A percentile compares a stretch with the other conserved stretches of the same genome.
phyloP scores from a whole-genome alignment of 2,329 filamentous ascomycete genomes.

The Fusarium stilboides region DNA sequence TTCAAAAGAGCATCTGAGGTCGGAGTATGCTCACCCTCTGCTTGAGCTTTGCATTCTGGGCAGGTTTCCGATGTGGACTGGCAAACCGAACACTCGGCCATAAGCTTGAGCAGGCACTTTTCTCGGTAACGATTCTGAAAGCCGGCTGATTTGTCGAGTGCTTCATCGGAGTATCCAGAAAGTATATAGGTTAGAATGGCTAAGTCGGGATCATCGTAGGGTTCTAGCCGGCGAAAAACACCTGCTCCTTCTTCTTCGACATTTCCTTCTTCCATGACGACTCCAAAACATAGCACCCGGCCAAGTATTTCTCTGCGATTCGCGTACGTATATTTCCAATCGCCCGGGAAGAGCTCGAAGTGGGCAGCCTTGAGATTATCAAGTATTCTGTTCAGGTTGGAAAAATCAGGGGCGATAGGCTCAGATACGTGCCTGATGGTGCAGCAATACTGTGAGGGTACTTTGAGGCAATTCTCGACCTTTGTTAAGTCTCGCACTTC shows the following conservation, averaged over 20 bases:
- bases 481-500: constrained; percentile 6
- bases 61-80: constrained; percentile 5
- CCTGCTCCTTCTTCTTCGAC: not conserved
- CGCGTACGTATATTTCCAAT: constrained; percentile 6
- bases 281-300: constrained; percentile 34
- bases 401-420: constrained; percentile 31
- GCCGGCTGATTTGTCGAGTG: not conserved
- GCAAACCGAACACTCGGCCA: too few relatives aligned
- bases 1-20: constrained; percentile 1
- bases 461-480: constrained; percentile 27
- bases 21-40: not conserved
- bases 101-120: constrained; percentile 1
- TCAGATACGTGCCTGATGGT: constrained; percentile 25
- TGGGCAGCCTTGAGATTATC: constrained; percentile 3
- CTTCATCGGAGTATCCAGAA: not conserved
- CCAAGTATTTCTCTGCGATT: constrained; percentile 15
- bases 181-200: constrained; percentile 29
- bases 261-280: constrained; percentile 6
- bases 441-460: constrained; percentile 26
- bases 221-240: not conserved
- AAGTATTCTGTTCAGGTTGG: constrained; percentile 30
- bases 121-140: constrained; percentile 1
- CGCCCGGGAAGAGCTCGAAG: constrained; percentile 10
- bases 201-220: constrained; percentile 25
- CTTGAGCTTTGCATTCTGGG: constrained; percentile 1